Base-by-base conservation (phyloP, 306 rosid species). In the Prunus campanulata region DNA sequence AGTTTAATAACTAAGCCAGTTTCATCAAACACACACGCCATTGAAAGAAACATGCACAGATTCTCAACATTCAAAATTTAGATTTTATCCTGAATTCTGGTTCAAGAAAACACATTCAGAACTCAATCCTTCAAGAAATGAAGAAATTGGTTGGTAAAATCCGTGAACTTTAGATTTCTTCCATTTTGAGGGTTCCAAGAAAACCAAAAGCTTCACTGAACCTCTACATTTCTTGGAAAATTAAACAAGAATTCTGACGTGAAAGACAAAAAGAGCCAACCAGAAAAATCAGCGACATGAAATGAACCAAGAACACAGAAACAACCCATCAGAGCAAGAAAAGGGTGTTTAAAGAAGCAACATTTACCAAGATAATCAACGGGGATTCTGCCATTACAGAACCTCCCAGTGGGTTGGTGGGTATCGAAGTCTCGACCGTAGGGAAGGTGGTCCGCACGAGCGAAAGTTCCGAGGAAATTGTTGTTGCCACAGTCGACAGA, bases 401-500 rank as follows among this genome's bases (percentile, higher is more conserved):
- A 94, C 63, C 96, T 84, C 25, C 95, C 96, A 16, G 96, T 92
- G 42, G 97, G 97, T 19, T 63, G 85, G 71, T 85, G 92, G 3
- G 98, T 85, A 81, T 91, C 97, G 75, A 94, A 94, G 32, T 90
- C 96, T 22, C 91, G 86, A 22, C 98, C 93, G 57, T 92, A 94
- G 24, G 98, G 98, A 29, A 79, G 91, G 74, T 68, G 96, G 78
- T 94, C 84, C 48, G 98, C 93, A 4, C 93, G 90, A 6, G 97
- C 96, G 9, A 94, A 82, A 2, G 98, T 94, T 15, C 77, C 88
- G 0, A 94, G 93, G 70, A 78, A 94, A 55, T 94, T 89, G 87
- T 92, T 94, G 82, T 93, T 92, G 22, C 97, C 97, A 15, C 81
- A 85, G 71, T 94, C 97, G 20, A 94, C 93, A 32, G 96, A 87